phyloP scores from a whole-genome alignment of 306 rosid species.

The Boehmeria nivea region DNA sequence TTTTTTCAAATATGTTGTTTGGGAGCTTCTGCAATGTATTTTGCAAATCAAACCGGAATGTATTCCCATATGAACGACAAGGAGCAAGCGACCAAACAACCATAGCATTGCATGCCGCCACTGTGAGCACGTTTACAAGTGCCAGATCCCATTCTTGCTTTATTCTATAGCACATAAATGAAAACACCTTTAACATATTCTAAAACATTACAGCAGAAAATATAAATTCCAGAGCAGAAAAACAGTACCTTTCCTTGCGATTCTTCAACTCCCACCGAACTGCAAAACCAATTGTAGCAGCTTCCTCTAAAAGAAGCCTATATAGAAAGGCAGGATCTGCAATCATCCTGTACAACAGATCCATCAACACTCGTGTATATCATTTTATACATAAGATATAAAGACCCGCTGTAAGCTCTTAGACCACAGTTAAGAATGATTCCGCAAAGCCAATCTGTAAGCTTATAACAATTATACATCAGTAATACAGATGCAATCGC shows the following conservation, averaged over 20 bases:
- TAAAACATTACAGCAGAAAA: slow-evolving; percentile 16
- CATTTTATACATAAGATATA: too few species aligned
- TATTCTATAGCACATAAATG: slow-evolving; percentile 49
- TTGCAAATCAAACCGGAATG: slow-evolving; percentile 87
- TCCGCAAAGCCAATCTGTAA: too few species aligned
- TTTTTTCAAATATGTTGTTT: slow-evolving; percentile 87
- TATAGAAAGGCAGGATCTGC: slow-evolving; percentile 94
- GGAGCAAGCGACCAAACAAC: slow-evolving; percentile 99
- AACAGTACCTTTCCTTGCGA: slow-evolving; percentile 74
- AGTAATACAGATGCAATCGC: too few species aligned
- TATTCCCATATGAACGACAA: slow-evolving; percentile 92
- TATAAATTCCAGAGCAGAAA: slow-evolving; percentile 10
- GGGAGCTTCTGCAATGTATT: slow-evolving; percentile 98
- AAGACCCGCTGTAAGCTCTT: too few species aligned
- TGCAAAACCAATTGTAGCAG: slow-evolving; percentile 70
- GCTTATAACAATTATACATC: too few species aligned
- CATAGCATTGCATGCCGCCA: slow-evolving; percentile 89
- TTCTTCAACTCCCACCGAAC: slow-evolving; percentile 93
- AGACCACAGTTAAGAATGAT: too few species aligned
- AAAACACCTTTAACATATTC: slow-evolving; percentile 5
- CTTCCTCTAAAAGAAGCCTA: slow-evolving; percentile 80
- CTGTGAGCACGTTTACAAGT: slow-evolving; percentile 81
- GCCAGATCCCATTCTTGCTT: slow-evolving; percentile 99
- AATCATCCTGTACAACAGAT: slow-evolving; percentile 68
- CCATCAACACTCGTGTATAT: not conserved